These are phyloP conservation scores for Phaeosphaeria sp. DNA, from an alignment of 2,329 filamentous ascomycete species.

Conservation along the genomic window DNA sequence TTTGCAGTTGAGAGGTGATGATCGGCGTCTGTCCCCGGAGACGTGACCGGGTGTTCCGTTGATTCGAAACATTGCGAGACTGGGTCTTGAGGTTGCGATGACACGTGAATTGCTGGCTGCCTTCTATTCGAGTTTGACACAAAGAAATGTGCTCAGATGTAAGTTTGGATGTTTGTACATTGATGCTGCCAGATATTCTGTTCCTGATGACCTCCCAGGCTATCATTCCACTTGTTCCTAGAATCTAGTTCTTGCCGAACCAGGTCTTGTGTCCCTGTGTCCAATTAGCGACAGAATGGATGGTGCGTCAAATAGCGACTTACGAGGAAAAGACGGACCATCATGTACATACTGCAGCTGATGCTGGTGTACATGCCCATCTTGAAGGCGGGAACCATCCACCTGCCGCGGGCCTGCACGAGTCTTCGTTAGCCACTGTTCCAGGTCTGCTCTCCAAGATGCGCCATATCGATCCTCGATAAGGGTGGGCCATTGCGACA, in stretches of 20 bases:
- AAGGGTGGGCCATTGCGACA: not conserved
- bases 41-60: too few species aligned
- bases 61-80: too few species aligned
- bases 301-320: conserved; percentile 8
- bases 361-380: conserved; percentile 68
- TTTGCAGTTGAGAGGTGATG: not conserved
- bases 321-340: conserved; percentile 71
- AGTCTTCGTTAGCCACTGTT: conserved; percentile 18
- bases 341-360: conserved; percentile 74
- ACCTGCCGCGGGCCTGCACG: conserved; percentile 70
- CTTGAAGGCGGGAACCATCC: conserved; percentile 73
- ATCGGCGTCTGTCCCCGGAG: too few species aligned
- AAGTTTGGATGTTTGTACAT: conserved; percentile 44
- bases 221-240: conserved; percentile 7
- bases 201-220: conserved; percentile 11
- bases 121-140: not conserved
- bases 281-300: conserved; percentile 4
- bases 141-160: not conserved
- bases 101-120: not conserved
- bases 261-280: conserved; percentile 76
- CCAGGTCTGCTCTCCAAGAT: not conserved
- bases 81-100: too few species aligned
- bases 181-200: conserved; percentile 26
- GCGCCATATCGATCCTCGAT: not conserved
- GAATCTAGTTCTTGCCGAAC: conserved; percentile 55